phyloP scores from a whole-genome alignment of 495 filamentous ascomycete species.

The Penicillium alfredii region DNA sequence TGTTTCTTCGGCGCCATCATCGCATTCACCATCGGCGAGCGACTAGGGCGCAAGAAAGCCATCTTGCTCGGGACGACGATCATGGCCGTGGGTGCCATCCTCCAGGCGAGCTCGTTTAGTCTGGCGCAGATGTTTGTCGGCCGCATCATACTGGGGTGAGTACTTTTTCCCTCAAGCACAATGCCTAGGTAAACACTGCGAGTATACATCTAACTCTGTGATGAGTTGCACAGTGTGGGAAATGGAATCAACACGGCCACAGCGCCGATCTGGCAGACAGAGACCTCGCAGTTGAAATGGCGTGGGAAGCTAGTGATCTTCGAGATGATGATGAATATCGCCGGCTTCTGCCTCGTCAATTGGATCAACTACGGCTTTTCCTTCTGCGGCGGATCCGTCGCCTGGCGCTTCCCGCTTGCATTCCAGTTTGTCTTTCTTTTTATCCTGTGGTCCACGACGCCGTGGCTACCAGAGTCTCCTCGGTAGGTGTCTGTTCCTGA shows the following conservation, averaged over 20 bases:
- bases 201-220: no score
- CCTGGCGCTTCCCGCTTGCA: slow-evolving; percentile 26
- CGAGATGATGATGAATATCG: slow-evolving; percentile 52
- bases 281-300: slow-evolving; percentile 47
- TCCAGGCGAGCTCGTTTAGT: slow-evolving; percentile 52
- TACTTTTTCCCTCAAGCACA: no score
- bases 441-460: slow-evolving; percentile 41
- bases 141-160: slow-evolving; percentile 43
- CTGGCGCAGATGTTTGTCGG: slow-evolving; percentile 60
- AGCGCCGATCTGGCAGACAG: slow-evolving; percentile 47
- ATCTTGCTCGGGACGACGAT: slow-evolving; percentile 51
- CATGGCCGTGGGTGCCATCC: slow-evolving; percentile 54
- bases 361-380: slow-evolving; percentile 22
- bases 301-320: slow-evolving; percentile 52
- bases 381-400: slow-evolving; percentile 31
- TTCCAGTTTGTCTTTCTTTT: slow-evolving; percentile 48
- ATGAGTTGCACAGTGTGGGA: no score
- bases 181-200: no score
- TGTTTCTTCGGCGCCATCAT: slow-evolving; percentile 51
- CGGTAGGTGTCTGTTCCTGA: slow-evolving; percentile 19
- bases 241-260: slow-evolving; percentile 63
- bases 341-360: slow-evolving; percentile 16
- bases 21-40: slow-evolving; percentile 51
- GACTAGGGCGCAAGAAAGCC: slow-evolving; percentile 51
- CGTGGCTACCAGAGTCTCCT: slow-evolving; percentile 53